Evolutionary conservation across 2,329 filamentous ascomycete genomes (phyloP).

Genomic region (Cladosporium cucumerinum): DNA sequence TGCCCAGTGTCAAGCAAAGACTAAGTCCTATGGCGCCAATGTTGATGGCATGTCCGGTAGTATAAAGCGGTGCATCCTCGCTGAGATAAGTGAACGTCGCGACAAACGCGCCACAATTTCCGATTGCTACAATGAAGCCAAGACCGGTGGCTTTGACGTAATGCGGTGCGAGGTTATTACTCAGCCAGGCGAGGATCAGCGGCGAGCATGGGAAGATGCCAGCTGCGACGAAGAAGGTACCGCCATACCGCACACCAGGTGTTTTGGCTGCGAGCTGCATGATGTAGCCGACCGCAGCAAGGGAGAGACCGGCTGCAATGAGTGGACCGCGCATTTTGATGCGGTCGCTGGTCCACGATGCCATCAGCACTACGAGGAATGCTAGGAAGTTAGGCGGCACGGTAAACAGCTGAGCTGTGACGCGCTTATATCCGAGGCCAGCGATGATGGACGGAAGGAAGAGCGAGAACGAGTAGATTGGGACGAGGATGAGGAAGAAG

Average conservation of each 20-base stretch:
- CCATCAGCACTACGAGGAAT: conserved; percentile 28
- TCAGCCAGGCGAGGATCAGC: conserved; percentile 38
- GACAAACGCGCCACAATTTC: conserved; percentile 45
- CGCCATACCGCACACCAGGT: conserved; percentile 38
- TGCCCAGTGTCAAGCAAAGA: conserved; percentile 32
- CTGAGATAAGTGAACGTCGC: conserved; percentile 46
- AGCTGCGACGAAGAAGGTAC: conserved; percentile 39
- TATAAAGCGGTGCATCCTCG: conserved; percentile 42
- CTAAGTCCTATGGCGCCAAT: conserved; percentile 40
- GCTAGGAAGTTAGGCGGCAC: conserved; percentile 38
- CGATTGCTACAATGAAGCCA: conserved; percentile 42
- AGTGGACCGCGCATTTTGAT: conserved; percentile 35
- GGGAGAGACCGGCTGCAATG: conserved; percentile 27
- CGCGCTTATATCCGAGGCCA: conserved; percentile 41
- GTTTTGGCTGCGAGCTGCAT: conserved; percentile 36
- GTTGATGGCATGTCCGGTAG: conserved; percentile 42
- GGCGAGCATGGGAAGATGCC: conserved; percentile 35
- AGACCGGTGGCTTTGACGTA: conserved; percentile 44
- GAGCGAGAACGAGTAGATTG: conserved; percentile 45
- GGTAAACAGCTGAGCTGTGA: conserved; percentile 40
- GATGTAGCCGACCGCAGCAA: conserved; percentile 40
- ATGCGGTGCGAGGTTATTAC: conserved; percentile 45
- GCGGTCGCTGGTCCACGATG: conserved; percentile 30
- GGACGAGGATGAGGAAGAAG: conserved; percentile 35
- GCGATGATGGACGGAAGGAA: conserved; percentile 47